Base-by-base conservation (phyloP, 768 basidiomycete genomes). In the Dacryopinax spathularia region DNA sequence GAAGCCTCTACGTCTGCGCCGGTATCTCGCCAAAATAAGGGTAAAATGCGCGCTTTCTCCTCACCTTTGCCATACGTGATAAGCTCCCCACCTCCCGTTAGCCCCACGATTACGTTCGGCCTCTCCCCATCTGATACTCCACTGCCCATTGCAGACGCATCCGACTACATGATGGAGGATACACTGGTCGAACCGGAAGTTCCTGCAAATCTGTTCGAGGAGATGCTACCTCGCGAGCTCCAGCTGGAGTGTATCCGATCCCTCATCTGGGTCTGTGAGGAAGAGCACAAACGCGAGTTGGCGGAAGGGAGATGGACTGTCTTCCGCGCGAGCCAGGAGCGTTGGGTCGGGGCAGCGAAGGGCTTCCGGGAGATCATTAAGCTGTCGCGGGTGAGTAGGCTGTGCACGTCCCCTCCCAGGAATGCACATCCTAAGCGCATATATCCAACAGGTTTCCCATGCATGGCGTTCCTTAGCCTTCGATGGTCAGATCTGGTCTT, bases 401-500 rank as follows among this genome's bases (percentile, higher is more conserved):
- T 12, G n/a, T 25, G 9, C 2, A 1, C 29, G 35, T 36, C 27
- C 18, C 10, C 29, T 59, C 35, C 33, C 22, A 60, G 61, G 60
- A 61, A 48, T 41, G 34, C 37, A 36, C 33, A 34, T 0, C 1
- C 65, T 61, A 62, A 63, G 33, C 62, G 60, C 66, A 65, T 62
- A 15, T 33, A 43, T 35, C 68, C 66, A 43, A 68, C 60, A 91
- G 88, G 87, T 91, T 12, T 92, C 87, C 31, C 87, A 82, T 70
- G 69, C 77, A 10, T 95, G 91, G 91, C 84, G 81, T 61, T 71
- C 75, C 1, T 81, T 93, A 36, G 83, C 85, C 27, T 84, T 86
- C 68, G 92, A 95, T 71, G 91, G 91, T 15, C 88, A 91, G 69
- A 78, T 94, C n/a, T 94, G 92, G 92, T 69, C 74, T 43, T 70